Evolutionary conservation across 2,329 filamentous ascomycete species (phyloP).

Genomic region (Hymenoscyphus scutula): DNA sequence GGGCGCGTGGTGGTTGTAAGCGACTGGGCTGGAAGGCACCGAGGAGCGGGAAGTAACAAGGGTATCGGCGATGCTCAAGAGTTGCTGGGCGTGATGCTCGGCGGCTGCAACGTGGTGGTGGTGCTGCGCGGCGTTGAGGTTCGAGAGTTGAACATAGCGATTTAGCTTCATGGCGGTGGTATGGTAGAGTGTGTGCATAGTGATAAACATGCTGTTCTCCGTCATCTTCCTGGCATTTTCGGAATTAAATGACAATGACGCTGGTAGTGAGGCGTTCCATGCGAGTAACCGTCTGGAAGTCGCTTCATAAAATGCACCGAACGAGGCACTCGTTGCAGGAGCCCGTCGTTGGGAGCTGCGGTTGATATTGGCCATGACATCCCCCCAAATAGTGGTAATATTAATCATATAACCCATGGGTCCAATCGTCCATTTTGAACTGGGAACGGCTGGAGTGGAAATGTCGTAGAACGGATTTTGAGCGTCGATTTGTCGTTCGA

Average conservation of each 20-base stretch:
- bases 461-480: constrained; percentile 61
- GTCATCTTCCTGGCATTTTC: constrained; percentile 58
- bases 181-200: constrained; percentile 66
- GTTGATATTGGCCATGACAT: constrained; percentile 59
- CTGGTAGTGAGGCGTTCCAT: constrained; percentile 59
- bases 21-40: constrained; percentile 7
- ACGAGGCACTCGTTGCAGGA: constrained; percentile 33
- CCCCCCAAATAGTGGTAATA: constrained; percentile 63
- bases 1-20: not conserved
- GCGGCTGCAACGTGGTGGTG: constrained; percentile 48
- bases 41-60: constrained; percentile 39
- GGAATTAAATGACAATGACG: constrained; percentile 51
- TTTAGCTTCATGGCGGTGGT: constrained; percentile 63
- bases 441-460: constrained; percentile 42
- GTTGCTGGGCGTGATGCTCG: constrained; percentile 50
- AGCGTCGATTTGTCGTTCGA: constrained; percentile 58
- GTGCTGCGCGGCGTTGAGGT: constrained; percentile 42
- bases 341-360: constrained; percentile 41
- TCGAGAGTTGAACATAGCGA: constrained; percentile 51
- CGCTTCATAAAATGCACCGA: constrained; percentile 49
- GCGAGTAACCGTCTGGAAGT: constrained; percentile 50
- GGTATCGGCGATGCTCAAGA: constrained; percentile 48
- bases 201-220: constrained; percentile 54
- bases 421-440: constrained; percentile 35
- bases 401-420: constrained; percentile 59